phyloP scores from a whole-genome alignment of 257 asterid species.

The Solanum stenotomum region DNA sequence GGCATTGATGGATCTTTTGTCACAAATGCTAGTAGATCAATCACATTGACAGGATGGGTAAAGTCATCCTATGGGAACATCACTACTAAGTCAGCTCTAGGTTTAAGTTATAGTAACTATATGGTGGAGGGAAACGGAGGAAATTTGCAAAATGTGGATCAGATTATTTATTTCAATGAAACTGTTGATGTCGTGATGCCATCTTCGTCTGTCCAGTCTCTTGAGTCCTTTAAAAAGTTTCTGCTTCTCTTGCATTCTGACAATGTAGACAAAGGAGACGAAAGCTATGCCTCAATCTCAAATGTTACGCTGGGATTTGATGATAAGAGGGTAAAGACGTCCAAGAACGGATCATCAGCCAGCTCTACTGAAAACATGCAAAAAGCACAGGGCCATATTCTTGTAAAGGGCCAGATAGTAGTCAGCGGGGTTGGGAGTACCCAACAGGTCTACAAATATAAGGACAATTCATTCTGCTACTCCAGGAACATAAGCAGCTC shows the following conservation, averaged over 20 bases:
- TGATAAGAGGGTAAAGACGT: conserved; percentile 26
- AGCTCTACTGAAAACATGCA: conserved; percentile 43
- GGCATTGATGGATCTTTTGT: conserved; percentile 54
- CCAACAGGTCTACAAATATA: conserved; percentile 38
- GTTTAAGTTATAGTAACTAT: conserved; percentile 26
- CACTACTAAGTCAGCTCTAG: conserved; percentile 34
- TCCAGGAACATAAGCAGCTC: conserved; percentile 62
- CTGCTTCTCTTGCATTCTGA: conserved; percentile 25
- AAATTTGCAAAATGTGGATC: conserved; percentile 51
- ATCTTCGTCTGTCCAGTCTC: conserved; percentile 9
- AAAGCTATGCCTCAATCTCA: conserved; percentile 32
- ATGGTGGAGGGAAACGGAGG: conserved; percentile 60
- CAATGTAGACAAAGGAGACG: conserved; percentile 27
- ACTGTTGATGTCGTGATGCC: conserved; percentile 15
- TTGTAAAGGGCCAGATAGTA: conserved; percentile 44
- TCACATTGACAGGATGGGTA: conserved; percentile 48
- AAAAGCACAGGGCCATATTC: conserved; percentile 37
- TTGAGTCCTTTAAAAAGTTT: conserved; percentile 25
- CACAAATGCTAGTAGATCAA: conserved; percentile 38
- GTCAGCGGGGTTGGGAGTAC: conserved; percentile 54
- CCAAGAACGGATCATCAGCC: conserved; percentile 7
- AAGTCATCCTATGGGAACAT: conserved; percentile 52
- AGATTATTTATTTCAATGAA: conserved; percentile 31
- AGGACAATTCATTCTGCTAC: conserved; percentile 33
- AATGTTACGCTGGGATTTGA: conserved; percentile 47